Percentiles rank a stretch among this genome's conserved stretches.
Evolutionary conservation across 2,329 filamentous ascomycete species (phyloP).

Genomic region (Claviceps arundinis): DNA sequence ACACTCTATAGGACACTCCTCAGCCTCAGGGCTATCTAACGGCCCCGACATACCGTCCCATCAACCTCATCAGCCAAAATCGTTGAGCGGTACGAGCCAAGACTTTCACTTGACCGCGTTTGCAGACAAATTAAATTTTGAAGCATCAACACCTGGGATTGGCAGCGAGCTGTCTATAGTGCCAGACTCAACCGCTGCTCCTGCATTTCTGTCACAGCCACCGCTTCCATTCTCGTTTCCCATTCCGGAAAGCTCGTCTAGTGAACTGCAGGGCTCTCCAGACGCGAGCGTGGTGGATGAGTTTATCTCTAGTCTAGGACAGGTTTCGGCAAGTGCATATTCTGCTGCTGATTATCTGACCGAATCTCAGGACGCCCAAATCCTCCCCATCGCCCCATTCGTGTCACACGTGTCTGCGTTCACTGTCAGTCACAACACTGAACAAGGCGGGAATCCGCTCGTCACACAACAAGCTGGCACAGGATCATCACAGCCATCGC

Average conservation of each 20-base stretch:
- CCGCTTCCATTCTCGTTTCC: background rate
- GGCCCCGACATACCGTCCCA: constrained; percentile 11
- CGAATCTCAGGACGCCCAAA: constrained; percentile 17
- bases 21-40: background rate
- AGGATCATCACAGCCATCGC: background rate
- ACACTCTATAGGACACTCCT: background rate
- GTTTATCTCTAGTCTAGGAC: background rate
- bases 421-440: constrained; percentile 7
- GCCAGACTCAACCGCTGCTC: constrained; percentile 1
- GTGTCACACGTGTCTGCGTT: constrained; percentile 7
- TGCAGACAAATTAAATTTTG: background rate
- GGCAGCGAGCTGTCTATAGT: background rate
- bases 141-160: background rate
- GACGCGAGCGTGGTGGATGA: constrained; percentile 2
- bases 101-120: background rate
- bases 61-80: constrained; percentile 11
- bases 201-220: constrained; percentile 9
- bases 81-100: background rate
- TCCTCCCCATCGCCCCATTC: constrained; percentile 8
- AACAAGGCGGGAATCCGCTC: background rate
- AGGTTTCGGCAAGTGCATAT: background rate
- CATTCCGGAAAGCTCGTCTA: constrained; percentile 4
- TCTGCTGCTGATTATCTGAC: background rate
- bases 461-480: background rate
- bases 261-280: background rate